These are phyloP conservation scores for Cucumis hystrix DNA, from an alignment of 306 rosid species.

Conservation along the genomic window DNA sequence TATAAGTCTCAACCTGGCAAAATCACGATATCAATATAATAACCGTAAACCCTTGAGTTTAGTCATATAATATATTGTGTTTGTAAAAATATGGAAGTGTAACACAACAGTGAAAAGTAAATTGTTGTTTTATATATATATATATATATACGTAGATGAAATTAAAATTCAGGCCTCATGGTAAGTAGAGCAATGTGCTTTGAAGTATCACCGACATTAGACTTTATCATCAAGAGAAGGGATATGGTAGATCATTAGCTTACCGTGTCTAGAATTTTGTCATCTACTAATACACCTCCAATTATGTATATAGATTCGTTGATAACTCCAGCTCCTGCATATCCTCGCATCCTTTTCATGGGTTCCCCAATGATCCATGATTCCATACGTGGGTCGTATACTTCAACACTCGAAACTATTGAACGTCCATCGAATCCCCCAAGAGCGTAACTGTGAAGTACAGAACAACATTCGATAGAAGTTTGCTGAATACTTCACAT, in stretches of 20 bases:
- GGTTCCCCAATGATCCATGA: constrained; percentile 36
- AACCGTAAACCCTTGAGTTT: neutral
- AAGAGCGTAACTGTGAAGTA: constrained; percentile 33
- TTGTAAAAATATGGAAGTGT: neutral
- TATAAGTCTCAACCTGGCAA: constrained; percentile 58
- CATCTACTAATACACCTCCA: constrained; percentile 42
- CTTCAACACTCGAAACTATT: constrained; percentile 36
- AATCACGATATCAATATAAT: neutral
- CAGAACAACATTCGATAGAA: neutral
- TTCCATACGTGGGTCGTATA: constrained; percentile 40
- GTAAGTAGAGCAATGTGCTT: neutral
- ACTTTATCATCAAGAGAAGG: neutral
- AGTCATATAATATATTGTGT: neutral
- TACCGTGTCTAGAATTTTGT: constrained; percentile 29
- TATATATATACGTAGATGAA: no score
- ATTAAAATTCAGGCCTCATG: neutral
- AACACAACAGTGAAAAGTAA: neutral
- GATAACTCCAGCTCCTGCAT: constrained; percentile 49
- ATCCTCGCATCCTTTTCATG: constrained; percentile 27
- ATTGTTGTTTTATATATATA: no score
- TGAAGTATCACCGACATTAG: neutral
- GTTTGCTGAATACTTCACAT: neutral
- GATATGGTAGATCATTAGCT: neutral
- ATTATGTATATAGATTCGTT: constrained; percentile 42
- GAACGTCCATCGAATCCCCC: constrained; percentile 53